Evolutionary conservation across 768 basidiomycete genomes (phyloP), one percentile per base, ranked within the genome.

Genomic region (Leccinum pellstonianum): DNA sequence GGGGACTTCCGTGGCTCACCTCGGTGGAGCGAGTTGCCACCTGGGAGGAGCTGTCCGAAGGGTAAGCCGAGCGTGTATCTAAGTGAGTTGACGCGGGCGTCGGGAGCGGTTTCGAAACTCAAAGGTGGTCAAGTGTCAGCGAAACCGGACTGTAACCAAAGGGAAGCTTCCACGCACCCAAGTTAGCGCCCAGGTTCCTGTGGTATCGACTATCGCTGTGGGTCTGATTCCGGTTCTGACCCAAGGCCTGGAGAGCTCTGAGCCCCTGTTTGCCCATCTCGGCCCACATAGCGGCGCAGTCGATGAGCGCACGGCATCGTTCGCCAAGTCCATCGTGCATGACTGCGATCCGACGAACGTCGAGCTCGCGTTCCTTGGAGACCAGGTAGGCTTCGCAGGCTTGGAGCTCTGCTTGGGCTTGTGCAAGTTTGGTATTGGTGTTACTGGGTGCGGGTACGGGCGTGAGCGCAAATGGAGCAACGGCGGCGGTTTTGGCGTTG

Each of bases 211-310:
- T 38, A 15, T 38, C 3, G 37, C 6, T 38, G 12, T 37, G 35
- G 6, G 14, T 37, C 35, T 37, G 35, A 37, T 35, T 14, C 33
- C 33, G 33, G 5, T 35, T 15, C 35, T 19, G 15, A 21, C 48
- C 19, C 29, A 69, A 64, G 11, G 61, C 57, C 35, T 72, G 72
- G 4, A 72, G 46, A 0, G 66, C 56, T 17, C 54, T 60, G 9
- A 90, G 67, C 17, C 81, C 87, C 57, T 86, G 83, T 62, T 80
- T 82, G 0, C 90, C 91, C 69, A 85, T 79, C 66, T 90, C 84
- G 1, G 77, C 35, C 14, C 35, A 35, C 9, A 35, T 14, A 14
- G 35, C 35, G 9, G 35, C 35, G 14, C 35, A 35, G 35, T 35
- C 35, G 12, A 35, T 35, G 65, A 93, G 78, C 0, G 88, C 90